Evolutionary conservation across 352 stramenopile species (phyloP), one percentile per base, ranked within the genome.

Genomic region (Globisporangium recalcitrans): DNA sequence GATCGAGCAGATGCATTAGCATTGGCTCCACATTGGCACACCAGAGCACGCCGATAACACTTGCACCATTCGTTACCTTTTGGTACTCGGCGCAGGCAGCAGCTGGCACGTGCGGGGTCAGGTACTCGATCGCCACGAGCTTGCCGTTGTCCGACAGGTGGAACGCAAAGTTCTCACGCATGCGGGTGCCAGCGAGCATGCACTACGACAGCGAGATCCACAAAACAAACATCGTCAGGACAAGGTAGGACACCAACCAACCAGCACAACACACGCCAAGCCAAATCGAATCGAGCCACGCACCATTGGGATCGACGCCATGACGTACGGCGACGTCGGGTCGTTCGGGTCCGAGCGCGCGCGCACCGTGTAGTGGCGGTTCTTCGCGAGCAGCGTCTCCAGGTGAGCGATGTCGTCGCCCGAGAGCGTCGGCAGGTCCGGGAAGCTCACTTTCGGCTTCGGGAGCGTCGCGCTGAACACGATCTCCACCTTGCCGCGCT

Each of bases 91-190:
- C 52, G 46, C 82, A 94, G 5, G 64, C 64, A 1, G 62, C 61
- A 0, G 68, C 51, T 14, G 62, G 53, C 52, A 90, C 40, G 57
- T 80, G 80, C 8, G 84, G 80, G 59, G 85, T 91, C 46, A 90
- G 72, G 66, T 90, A 94, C 62, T 94, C 85, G 47, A 94, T 90
- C 26, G 79, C 75, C 26, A 92, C 63, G n/a, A 94, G 73, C 62
- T 91, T 84, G 60, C 82, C 82, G 42, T 70, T 77, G 64, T 90
- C 81, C 48, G 81, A 88, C 32, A 94, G 59, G 67, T 94, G 85
- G 72, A 94, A 90, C 65, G 85, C 72, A 38, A 94, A 72, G 63
- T 94, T 82, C 68, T 94, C 85, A 61, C 82, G 85, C 65, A 94
- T 73, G 42, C 74, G 76, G 58, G 79, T 87, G 38, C 78, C 80